Conservation (phyloP, 2,329 filamentous ascomycete species). For the Rhytidhysteron rufulum region DNA sequence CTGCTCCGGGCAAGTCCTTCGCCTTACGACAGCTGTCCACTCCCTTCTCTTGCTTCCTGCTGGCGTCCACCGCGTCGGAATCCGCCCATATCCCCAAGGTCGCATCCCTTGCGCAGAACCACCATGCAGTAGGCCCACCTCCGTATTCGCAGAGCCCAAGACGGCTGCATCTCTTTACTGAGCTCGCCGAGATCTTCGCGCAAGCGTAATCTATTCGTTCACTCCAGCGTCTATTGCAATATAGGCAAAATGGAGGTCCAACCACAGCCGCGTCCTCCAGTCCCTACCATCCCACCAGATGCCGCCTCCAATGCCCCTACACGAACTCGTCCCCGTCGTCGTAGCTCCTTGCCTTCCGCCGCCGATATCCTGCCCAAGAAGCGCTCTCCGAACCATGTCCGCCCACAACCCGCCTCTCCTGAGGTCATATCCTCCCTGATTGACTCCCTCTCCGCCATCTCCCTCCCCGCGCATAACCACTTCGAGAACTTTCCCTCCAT, state of each 20-base stretch:
- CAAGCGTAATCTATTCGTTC: background rate
- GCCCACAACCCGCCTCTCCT: conserved; percentile 49
- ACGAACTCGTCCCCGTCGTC: conserved; percentile 21
- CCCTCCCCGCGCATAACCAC: conserved; percentile 62
- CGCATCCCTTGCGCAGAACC: conserved; percentile 1
- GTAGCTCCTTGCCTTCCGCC: conserved; percentile 23
- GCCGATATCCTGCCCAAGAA: conserved; percentile 17
- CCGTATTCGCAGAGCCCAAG: conserved; percentile 1
- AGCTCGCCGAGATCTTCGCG: background rate
- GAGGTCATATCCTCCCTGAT: conserved; percentile 66
- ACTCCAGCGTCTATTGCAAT: background rate
- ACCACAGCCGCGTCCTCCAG: conserved; percentile 14
- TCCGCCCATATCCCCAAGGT: too few species aligned
- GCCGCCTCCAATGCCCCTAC: conserved; percentile 5
- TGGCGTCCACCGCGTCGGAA: too few species aligned
- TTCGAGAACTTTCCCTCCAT: conserved; percentile 55
- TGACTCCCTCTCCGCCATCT: conserved; percentile 57
- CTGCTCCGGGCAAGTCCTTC: too few species aligned
- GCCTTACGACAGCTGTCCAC: too few species aligned
- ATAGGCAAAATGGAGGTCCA: conserved; percentile 22
- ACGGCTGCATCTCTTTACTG: background rate
- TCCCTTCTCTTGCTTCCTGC: too few species aligned
- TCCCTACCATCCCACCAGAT: conserved; percentile 14
- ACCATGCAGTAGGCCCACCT: conserved; percentile 5
- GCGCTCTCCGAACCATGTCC: conserved; percentile 33